These are phyloP conservation scores for Lactarius hatsudake DNA, from an alignment of 768 basidiomycete species.

Conservation along the genomic window DNA sequence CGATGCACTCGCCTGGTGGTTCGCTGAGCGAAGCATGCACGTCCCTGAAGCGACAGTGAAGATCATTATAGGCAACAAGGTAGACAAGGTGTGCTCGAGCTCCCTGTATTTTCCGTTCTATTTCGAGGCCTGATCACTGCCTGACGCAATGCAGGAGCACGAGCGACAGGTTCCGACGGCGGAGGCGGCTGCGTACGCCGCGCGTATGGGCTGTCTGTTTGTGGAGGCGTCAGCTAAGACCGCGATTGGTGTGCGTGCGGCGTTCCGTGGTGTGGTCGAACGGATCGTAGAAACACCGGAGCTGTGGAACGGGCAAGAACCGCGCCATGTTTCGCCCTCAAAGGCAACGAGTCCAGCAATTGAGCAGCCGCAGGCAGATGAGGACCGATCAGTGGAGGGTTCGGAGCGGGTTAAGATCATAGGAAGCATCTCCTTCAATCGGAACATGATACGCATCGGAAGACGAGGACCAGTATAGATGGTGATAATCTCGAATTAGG, in stretches of 20 bases:
- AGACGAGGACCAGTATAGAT: background rate
- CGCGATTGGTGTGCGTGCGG: slow-evolving; percentile 71
- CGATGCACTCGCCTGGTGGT: slow-evolving; percentile 91
- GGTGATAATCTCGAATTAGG: background rate
- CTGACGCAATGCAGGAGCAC: slow-evolving; percentile 58
- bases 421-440: background rate
- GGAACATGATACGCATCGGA: background rate
- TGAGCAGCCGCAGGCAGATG: background rate
- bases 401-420: background rate
- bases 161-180: slow-evolving; percentile 73
- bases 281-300: slow-evolving; percentile 80
- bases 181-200: slow-evolving; percentile 78
- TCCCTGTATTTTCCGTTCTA: background rate
- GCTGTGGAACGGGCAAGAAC: slow-evolving; percentile 53
- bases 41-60: slow-evolving; percentile 80
- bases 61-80: slow-evolving; percentile 91
- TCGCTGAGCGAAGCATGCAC: slow-evolving; percentile 87
- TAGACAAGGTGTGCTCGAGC: slow-evolving; percentile 66
- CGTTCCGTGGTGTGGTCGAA: slow-evolving; percentile 74
- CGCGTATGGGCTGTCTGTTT: slow-evolving; percentile 83
- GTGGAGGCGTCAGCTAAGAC: slow-evolving; percentile 93
- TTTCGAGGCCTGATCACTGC: background rate
- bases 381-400: background rate
- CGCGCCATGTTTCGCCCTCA: slow-evolving; percentile 28
- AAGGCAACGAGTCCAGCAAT: background rate